Base-by-base conservation (phyloP, 2,329 filamentous ascomycete genomes). In the Diaporthe sp. region DNA sequence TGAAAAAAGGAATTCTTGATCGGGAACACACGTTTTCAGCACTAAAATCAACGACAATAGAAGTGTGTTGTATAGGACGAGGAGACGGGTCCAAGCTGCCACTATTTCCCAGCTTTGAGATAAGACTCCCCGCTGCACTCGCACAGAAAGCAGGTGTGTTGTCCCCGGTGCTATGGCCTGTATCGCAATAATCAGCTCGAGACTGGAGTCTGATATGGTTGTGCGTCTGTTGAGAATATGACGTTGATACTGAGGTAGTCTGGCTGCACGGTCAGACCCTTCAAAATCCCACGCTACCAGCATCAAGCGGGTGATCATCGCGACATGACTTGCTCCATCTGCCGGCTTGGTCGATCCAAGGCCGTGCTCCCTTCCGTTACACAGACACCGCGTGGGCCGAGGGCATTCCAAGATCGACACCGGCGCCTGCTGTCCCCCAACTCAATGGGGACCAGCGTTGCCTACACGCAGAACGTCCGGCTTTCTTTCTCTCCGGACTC, bases 361-460 rank as follows among this genome's bases (percentile, higher is more conserved):
- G 25, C 55, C 33, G 33, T 58, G 19, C 55, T 13, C 55, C 33
- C 35, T 33, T 10, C 33, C 1, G 55, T 45, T 38, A 30, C 58
- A 64, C 58, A 50, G 61, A 50, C 42, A 50, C 61, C 50, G 61
- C 42, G 61, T 25, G 42, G 61, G 42, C 30, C 61, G 22, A 38
- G n/a, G 22, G 33, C 42, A 33, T 35, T 15, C 30, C 30, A 52
- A 35, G 30, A 52, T 52, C 42, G 22, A 60, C 57, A 8, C 45
- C 13, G 19, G 10, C 28, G 12, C 13, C 42, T 15, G 19, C 30
- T 35, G 42, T 17, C 15, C 25, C 3, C n/a, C 58, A 42, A 13
- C 19, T 25, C 22, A 6, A 25, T 67, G 22, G 61, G 61, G 22
- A 17, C 13, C 15, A 28, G 58, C 58, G n/a, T 42, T 33, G 6